A percentile compares a stretch with the other conserved stretches of the same genome.
Conservation (phyloP, 352 stramenopile species). For the Phytophthora boehmeriae region DNA sequence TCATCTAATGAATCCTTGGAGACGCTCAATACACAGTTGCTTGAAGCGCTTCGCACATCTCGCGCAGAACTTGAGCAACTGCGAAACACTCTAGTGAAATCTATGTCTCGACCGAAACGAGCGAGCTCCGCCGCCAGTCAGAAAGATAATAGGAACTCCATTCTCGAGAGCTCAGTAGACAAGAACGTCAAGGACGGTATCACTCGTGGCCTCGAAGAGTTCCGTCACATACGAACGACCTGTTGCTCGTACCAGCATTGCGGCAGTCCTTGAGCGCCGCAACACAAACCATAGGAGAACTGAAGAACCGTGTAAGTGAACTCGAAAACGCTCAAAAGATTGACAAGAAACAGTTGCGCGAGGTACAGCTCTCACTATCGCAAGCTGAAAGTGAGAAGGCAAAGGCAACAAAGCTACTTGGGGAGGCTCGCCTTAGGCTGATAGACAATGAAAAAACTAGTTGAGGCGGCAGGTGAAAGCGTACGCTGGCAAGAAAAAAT, state of each 20-base stretch:
- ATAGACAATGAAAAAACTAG: slow-evolving; percentile 41
- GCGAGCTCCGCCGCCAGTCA: slow-evolving; percentile 15
- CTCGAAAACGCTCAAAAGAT: slow-evolving; percentile 28
- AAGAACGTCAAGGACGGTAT: slow-evolving; percentile 19
- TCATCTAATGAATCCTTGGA: slow-evolving; percentile 56
- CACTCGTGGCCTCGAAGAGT: slow-evolving; percentile 3
- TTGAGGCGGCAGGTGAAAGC: slow-evolving; percentile 39
- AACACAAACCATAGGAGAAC: slow-evolving; percentile 36
- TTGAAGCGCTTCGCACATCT: slow-evolving; percentile 48
- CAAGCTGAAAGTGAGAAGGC: slow-evolving; percentile 48
- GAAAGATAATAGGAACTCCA: slow-evolving; percentile 9
- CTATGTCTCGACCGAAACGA: slow-evolving; percentile 19
- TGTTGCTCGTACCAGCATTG: slow-evolving; percentile 46
- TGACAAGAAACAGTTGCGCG: slow-evolving; percentile 33
- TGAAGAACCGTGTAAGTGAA: slow-evolving; percentile 52
- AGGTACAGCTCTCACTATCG: slow-evolving; percentile 35
- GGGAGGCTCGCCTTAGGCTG: slow-evolving; percentile 49
- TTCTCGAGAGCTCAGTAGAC: slow-evolving; percentile 8
- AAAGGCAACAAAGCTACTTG: slow-evolving; percentile 51
- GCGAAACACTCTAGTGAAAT: slow-evolving; percentile 55
- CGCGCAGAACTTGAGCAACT: slow-evolving; percentile 54
- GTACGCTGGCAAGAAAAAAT: slow-evolving; percentile 46
- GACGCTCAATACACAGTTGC: slow-evolving; percentile 54
- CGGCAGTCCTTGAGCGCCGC: slow-evolving; percentile 49
- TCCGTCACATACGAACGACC: slow-evolving; percentile 22